These are phyloP conservation scores for Triticum monococcum DNA, from an alignment of 176 grass and related monocot species.

Conservation along the genomic window DNA sequence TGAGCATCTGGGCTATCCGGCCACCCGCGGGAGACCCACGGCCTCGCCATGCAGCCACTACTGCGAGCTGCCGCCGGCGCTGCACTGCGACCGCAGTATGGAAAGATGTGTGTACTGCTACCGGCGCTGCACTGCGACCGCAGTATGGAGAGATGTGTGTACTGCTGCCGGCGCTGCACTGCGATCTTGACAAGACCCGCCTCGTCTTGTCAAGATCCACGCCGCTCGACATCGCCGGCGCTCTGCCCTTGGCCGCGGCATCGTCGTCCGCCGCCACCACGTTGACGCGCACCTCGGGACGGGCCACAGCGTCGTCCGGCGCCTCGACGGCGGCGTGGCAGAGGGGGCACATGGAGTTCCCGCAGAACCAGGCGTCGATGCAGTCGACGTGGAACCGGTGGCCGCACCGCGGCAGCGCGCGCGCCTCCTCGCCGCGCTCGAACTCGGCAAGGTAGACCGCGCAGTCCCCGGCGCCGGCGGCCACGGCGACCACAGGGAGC, in stretches of 20 bases:
- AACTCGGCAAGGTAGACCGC: constrained; percentile 59
- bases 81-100: no score
- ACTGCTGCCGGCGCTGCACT: no score
- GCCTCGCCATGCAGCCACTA: no score
- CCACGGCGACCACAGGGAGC: constrained; percentile 40
- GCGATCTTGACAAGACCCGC: constrained; percentile 3
- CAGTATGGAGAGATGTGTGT: no score
- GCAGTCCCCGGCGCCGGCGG: constrained; percentile 27
- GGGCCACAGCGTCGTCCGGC: not conserved
- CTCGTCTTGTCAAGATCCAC: constrained; percentile 32
- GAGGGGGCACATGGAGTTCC: constrained; percentile 56
- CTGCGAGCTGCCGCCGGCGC: no score
- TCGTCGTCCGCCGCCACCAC: not conserved
- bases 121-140: no score
- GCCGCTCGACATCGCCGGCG: constrained; percentile 21
- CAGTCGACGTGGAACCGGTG: constrained; percentile 68
- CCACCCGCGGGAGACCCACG: no score
- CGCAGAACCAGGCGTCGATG: constrained; percentile 68
- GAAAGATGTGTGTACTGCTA: no score
- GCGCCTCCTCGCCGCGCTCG: constrained; percentile 44
- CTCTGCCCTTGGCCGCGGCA: not conserved
- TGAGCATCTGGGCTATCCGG: no score
- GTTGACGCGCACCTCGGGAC: not conserved
- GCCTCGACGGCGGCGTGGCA: constrained; percentile 51
- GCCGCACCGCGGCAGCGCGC: constrained; percentile 49